phyloP scores from a whole-genome alignment of 805 yeast species.

The Myxozyma lipomycoides region DNA sequence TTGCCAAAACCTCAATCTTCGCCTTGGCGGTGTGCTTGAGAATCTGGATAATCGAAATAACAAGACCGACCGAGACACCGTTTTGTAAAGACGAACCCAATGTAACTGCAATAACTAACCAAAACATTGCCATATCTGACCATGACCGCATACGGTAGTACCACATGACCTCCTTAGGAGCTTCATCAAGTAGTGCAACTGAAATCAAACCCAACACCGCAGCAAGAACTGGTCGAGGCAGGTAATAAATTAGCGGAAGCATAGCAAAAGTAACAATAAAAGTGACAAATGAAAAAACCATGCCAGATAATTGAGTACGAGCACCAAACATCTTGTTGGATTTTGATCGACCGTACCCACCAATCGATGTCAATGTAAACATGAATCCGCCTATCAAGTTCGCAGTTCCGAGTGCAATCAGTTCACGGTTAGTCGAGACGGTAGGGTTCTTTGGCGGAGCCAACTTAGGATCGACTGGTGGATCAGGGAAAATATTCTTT shows the following conservation, averaged over 20 bases:
- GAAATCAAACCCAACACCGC: slow-evolving; percentile 80
- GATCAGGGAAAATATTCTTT: slow-evolving; percentile 73
- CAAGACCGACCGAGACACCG: slow-evolving; percentile 85
- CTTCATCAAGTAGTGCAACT: slow-evolving; percentile 70
- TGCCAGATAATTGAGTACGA: slow-evolving; percentile 77
- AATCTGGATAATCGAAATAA: slow-evolving; percentile 73
- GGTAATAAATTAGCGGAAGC: slow-evolving; percentile 59
- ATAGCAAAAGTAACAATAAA: slow-evolving; percentile 59
- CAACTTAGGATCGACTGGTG: slow-evolving; percentile 41
- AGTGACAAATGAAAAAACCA: slow-evolving; percentile 73
- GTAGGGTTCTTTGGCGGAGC: slow-evolving; percentile 37
- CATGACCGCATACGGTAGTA: slow-evolving; percentile 72
- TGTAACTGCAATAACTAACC: slow-evolving; percentile 60
- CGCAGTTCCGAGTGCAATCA: slow-evolving; percentile 80
- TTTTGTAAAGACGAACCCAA: slow-evolving; percentile 76
- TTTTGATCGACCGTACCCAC: slow-evolving; percentile 92
- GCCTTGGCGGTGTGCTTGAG: slow-evolving; percentile 76
- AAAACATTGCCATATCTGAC: slow-evolving; percentile 67
- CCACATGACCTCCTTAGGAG: slow-evolving; percentile 71
- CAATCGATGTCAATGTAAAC: slow-evolving; percentile 80
- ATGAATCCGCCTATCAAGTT: slow-evolving; percentile 58
- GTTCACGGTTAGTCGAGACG: slow-evolving; percentile 82
- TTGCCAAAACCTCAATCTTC: slow-evolving; percentile 75
- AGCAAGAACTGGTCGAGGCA: slow-evolving; percentile 76
- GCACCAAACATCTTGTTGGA: slow-evolving; percentile 87